Conservation (phyloP, 257 asterid species). For the Coffea canephora region DNA sequence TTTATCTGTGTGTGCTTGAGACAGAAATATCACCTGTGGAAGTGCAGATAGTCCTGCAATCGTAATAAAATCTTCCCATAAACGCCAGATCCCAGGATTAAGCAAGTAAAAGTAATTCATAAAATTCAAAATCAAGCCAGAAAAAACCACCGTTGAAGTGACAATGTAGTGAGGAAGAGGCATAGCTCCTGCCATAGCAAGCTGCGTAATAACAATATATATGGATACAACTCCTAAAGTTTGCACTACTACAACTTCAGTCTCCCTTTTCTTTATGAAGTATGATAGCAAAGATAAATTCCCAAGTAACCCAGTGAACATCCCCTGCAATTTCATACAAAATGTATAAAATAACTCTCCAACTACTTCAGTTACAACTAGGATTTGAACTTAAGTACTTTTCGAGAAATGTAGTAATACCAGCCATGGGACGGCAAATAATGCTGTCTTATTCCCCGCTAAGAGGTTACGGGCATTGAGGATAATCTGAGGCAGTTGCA, state of each 20-base stretch:
- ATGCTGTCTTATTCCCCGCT: slow-evolving; percentile 73
- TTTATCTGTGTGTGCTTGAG: neutral
- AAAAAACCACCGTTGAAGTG: slow-evolving; percentile 69
- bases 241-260: slow-evolving; percentile 84
- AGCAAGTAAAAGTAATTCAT: slow-evolving; percentile 66
- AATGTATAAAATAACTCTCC: neutral
- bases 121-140: slow-evolving; percentile 71
- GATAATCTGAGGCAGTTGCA: slow-evolving; percentile 94
- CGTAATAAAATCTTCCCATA: slow-evolving; percentile 93
- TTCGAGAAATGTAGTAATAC: slow-evolving; percentile 34
- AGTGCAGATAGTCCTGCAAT: slow-evolving; percentile 82
- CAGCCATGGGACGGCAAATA: slow-evolving; percentile 98
- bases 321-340: slow-evolving; percentile 54
- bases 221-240: slow-evolving; percentile 77
- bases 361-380: neutral
- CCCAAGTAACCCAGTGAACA: slow-evolving; percentile 97
- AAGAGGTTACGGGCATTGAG: slow-evolving; percentile 87
- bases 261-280: slow-evolving; percentile 85
- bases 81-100: slow-evolving; percentile 61
- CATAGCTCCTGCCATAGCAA: slow-evolving; percentile 95
- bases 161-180: slow-evolving; percentile 82
- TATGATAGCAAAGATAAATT: slow-evolving; percentile 81
- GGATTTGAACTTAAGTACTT: neutral
- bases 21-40: slow-evolving; percentile 64
- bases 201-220: slow-evolving; percentile 75